phyloP scores from a whole-genome alignment of 495 filamentous ascomycete genomes.

The Haplographium delicatum region DNA sequence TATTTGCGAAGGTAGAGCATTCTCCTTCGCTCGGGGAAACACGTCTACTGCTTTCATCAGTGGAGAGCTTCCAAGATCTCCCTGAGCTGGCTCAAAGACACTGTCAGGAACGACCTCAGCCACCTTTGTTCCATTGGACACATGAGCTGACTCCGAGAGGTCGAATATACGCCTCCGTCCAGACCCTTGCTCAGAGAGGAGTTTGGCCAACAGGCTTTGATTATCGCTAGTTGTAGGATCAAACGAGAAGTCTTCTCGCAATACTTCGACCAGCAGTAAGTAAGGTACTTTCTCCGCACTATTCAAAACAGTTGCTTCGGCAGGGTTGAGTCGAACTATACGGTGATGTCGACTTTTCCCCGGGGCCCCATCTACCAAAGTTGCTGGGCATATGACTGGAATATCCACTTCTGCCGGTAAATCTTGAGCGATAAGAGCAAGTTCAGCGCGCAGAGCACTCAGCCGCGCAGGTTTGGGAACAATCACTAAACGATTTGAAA shows the following conservation, averaged over 20 bases:
- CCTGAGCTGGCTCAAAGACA: constrained; percentile 67
- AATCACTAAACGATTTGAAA: constrained; percentile 67
- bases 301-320: constrained; percentile 72
- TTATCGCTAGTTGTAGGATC: constrained; percentile 63
- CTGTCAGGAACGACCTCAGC: constrained; percentile 51
- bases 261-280: constrained; percentile 69
- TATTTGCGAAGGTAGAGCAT: constrained; percentile 24
- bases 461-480: constrained; percentile 70
- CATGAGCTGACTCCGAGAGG: constrained; percentile 47
- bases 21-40: constrained; percentile 15
- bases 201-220: constrained; percentile 50
- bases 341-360: constrained; percentile 65
- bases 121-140: constrained; percentile 27
- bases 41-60: constrained; percentile 52
- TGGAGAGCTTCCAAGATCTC: constrained; percentile 64
- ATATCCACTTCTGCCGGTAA: constrained; percentile 73
- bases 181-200: constrained; percentile 57
- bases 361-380: constrained; percentile 56
- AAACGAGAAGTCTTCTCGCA: constrained; percentile 70
- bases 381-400: constrained; percentile 66
- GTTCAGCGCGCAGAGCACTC: constrained; percentile 68
- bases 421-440: constrained; percentile 67
- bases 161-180: constrained; percentile 61
- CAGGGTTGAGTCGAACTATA: constrained; percentile 69
- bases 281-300: constrained; percentile 76